These are phyloP conservation scores for Termitomyces sp. DNA, from an alignment of 768 basidiomycete genomes.

Conservation along the genomic window DNA sequence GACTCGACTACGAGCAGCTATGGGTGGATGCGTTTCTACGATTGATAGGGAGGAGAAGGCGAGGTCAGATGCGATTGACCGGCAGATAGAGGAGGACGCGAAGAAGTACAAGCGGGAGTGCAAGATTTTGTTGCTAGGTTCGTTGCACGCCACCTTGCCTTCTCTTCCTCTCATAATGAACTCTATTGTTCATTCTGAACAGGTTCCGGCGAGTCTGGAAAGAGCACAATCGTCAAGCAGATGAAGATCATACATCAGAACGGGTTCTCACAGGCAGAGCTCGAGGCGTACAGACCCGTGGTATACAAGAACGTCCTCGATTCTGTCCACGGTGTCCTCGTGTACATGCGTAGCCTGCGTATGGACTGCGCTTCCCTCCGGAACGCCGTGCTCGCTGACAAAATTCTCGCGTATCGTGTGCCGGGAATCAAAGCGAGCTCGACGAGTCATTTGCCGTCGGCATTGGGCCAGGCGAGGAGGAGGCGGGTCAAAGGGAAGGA, in stretches of 20 bases:
- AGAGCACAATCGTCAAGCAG: conserved; percentile 95
- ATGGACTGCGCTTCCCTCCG: conserved; percentile 67
- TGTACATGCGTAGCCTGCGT: conserved; percentile 83
- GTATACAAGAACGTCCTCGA: conserved; percentile 89
- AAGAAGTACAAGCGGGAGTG: conserved; percentile 82
- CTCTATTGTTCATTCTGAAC: not conserved
- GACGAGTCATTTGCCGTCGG: conserved; percentile 21
- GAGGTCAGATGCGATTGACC: conserved; percentile 74
- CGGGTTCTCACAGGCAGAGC: conserved; percentile 79
- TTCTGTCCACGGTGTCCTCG: conserved; percentile 79
- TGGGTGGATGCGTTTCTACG: conserved; percentile 69
- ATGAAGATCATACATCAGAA: conserved; percentile 98
- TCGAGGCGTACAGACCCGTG: conserved; percentile 69
- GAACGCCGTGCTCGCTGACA: conserved; percentile 41
- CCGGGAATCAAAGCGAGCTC: conserved; percentile 38
- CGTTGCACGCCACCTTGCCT: not conserved
- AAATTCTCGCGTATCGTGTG: conserved; percentile 38
- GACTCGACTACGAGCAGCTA: conserved; percentile 17
- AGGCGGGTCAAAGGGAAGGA: not conserved
- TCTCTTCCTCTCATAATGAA: not conserved
- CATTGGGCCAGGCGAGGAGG: conserved; percentile 1
- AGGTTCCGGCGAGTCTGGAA: conserved; percentile 96
- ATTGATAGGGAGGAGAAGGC: conserved; percentile 55
- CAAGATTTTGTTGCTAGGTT: conserved; percentile 90
- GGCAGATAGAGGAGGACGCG: conserved; percentile 80